These are phyloP conservation scores for Liriodendron chinense DNA, from an alignment of 164 flowering plant genomes.

Conservation along the genomic window DNA sequence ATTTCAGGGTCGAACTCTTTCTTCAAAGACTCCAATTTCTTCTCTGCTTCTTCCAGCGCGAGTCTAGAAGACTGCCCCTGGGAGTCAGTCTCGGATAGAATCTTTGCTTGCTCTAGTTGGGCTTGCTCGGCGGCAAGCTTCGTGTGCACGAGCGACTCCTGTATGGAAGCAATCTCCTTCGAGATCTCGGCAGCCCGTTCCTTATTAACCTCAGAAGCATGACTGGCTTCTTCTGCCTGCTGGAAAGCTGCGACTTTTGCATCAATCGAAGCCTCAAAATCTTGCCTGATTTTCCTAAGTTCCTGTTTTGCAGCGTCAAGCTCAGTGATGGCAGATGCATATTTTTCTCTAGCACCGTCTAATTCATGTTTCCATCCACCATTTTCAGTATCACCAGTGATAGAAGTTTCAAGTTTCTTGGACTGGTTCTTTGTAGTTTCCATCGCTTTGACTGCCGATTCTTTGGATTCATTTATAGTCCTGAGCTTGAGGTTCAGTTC, in stretches of 20 bases:
- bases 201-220: constrained; percentile 43
- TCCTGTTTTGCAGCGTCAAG: constrained; percentile 80
- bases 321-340: constrained; percentile 44
- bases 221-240: constrained; percentile 59
- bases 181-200: constrained; percentile 59
- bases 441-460: constrained; percentile 47
- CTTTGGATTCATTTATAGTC: constrained; percentile 51
- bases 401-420: constrained; percentile 54
- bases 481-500: constrained; percentile 59
- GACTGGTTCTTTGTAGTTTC: constrained; percentile 54
- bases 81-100: constrained; percentile 58
- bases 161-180: constrained; percentile 54
- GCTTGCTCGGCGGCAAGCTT: constrained; percentile 59
- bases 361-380: constrained; percentile 49
- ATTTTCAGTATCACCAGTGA: constrained; percentile 15
- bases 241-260: constrained; percentile 54
- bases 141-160: constrained; percentile 56
- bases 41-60: constrained; percentile 51
- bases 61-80: constrained; percentile 49
- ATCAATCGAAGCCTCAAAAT: constrained; percentile 49
- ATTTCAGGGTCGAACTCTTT: constrained; percentile 55
- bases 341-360: constrained; percentile 53
- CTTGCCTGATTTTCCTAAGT: constrained; percentile 59
- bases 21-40: constrained; percentile 50
- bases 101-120: constrained; percentile 56